Evolutionary conservation across 2,329 filamentous ascomycete species (phyloP).

Genomic region (Helotiales sp.): DNA sequence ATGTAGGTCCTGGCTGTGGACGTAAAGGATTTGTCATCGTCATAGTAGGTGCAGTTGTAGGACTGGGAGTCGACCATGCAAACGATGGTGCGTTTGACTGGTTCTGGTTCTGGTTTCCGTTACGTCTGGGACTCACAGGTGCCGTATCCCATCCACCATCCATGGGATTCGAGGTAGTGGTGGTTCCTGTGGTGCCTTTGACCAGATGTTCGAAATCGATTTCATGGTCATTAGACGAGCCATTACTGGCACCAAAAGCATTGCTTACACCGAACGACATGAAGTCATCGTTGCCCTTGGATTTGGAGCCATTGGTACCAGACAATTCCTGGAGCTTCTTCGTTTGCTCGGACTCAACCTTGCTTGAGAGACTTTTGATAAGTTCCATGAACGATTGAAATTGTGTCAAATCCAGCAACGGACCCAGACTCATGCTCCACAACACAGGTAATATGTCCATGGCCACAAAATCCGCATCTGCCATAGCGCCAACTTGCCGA

Average conservation of each 20-base stretch:
- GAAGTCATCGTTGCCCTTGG: slow-evolving; percentile 62
- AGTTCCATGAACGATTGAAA: slow-evolving; percentile 89
- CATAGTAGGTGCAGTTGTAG: slow-evolving; percentile 36
- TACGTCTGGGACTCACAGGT: slow-evolving; percentile 37
- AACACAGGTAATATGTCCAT: slow-evolving; percentile 87
- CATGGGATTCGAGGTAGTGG: slow-evolving; percentile 40
- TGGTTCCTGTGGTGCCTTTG: slow-evolving; percentile 60
- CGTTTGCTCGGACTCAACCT: slow-evolving; percentile 85
- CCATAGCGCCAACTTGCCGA: slow-evolving; percentile 75
- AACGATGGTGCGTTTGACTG: slow-evolving; percentile 50
- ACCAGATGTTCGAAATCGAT: slow-evolving; percentile 89
- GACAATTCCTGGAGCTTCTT: slow-evolving; percentile 85
- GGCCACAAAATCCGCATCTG: slow-evolving; percentile 88
- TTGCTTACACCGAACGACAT: slow-evolving; percentile 68
- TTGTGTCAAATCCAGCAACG: slow-evolving; percentile 81
- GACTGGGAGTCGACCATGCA: slow-evolving; percentile 62
- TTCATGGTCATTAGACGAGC: slow-evolving; percentile 64
- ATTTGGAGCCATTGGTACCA: slow-evolving; percentile 52
- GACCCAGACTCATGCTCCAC: slow-evolving; percentile 90
- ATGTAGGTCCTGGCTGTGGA: slow-evolving; percentile 38
- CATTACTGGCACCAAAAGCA: slow-evolving; percentile 52
- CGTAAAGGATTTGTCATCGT: slow-evolving; percentile 31
- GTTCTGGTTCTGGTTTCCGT: slow-evolving; percentile 9
- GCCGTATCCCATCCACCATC: slow-evolving; percentile 53
- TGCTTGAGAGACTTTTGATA: slow-evolving; percentile 76